Evolutionary conservation across 129 eudicot species (phyloP).

Genomic region (Dittrichia graveolens): DNA sequence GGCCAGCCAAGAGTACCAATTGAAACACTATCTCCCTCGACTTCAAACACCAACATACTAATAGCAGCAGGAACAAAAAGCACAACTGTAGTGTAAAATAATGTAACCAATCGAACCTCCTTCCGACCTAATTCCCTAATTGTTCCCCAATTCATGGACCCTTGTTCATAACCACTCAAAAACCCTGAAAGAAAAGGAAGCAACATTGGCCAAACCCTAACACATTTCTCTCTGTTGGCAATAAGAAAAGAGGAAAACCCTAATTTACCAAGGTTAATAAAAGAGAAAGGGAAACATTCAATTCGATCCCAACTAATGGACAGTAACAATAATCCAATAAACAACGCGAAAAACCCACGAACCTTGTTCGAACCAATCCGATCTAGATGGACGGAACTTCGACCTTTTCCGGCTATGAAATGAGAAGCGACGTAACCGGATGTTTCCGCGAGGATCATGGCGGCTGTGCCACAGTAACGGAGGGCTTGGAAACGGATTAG

Average conservation of each 20-base stretch:
- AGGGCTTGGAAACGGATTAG: constrained; percentile 87
- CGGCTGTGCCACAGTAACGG: constrained; percentile 87
- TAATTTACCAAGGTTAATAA: constrained; percentile 45
- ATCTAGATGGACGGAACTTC: constrained; percentile 27
- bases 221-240: constrained; percentile 48
- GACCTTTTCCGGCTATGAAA: constrained; percentile 45
- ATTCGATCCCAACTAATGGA: constrained; percentile 91
- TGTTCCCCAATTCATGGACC: constrained; percentile 59
- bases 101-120: constrained; percentile 60
- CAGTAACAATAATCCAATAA: constrained; percentile 56
- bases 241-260: constrained; percentile 46
- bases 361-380: constrained; percentile 48
- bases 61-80: constrained; percentile 84
- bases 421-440: constrained; percentile 67
- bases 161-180: constrained; percentile 76
- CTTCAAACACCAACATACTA: constrained; percentile 86
- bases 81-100: constrained; percentile 71
- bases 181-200: constrained; percentile 89
- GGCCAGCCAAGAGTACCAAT: constrained; percentile 74
- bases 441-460: constrained; percentile 85
- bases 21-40: constrained; percentile 81
- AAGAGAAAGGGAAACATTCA: constrained; percentile 82
- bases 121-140: constrained; percentile 68
- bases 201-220: constrained; percentile 90
- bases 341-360: constrained; percentile 75